These are phyloP conservation scores for Cutaneotrichosporon cutaneum DNA, from an alignment of 1,284 basidiomycete species.

Conservation along the genomic window DNA sequence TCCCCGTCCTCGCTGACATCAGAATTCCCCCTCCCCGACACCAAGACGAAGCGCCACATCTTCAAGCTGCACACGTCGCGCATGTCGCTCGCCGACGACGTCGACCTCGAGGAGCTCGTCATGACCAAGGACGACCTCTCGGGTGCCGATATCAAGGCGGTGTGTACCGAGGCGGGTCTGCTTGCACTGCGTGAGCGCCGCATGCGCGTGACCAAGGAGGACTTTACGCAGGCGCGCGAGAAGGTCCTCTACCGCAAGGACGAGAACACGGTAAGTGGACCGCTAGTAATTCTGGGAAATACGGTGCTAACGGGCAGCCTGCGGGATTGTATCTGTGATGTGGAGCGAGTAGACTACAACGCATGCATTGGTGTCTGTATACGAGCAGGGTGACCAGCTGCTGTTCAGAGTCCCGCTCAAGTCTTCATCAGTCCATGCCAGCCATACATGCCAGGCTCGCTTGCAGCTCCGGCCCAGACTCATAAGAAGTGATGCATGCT, in stretches of 20 bases:
- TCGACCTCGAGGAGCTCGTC: slow-evolving; percentile 94
- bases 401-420: too few species aligned
- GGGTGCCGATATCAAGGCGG: slow-evolving; percentile 97
- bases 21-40: slow-evolving; percentile 89
- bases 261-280: slow-evolving; percentile 66
- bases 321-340: slow-evolving; percentile 48
- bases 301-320: slow-evolving; percentile 27
- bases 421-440: too few species aligned
- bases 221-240: slow-evolving; percentile 82
- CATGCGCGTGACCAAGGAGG: slow-evolving; percentile 93
- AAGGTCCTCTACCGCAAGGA: slow-evolving; percentile 92
- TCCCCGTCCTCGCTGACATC: slow-evolving; percentile 5
- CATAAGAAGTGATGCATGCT: slow-evolving; percentile 2
- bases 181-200: slow-evolving; percentile 90
- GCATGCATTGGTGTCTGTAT: slow-evolving; percentile 13
- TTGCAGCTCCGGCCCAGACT: too few species aligned
- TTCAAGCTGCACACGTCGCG: slow-evolving; percentile 95
- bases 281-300: too few species aligned
- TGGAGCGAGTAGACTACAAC: slow-evolving; percentile 10
- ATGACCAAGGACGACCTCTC: slow-evolving; percentile 95
- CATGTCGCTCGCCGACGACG: slow-evolving; percentile 89
- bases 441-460: too few species aligned
- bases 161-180: slow-evolving; percentile 94
- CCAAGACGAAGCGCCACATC: slow-evolving; percentile 96
- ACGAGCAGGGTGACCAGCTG: background rate